Evolutionary conservation across 345 rosid genomes (phyloP).

Genomic region (Triadica sebifera): DNA sequence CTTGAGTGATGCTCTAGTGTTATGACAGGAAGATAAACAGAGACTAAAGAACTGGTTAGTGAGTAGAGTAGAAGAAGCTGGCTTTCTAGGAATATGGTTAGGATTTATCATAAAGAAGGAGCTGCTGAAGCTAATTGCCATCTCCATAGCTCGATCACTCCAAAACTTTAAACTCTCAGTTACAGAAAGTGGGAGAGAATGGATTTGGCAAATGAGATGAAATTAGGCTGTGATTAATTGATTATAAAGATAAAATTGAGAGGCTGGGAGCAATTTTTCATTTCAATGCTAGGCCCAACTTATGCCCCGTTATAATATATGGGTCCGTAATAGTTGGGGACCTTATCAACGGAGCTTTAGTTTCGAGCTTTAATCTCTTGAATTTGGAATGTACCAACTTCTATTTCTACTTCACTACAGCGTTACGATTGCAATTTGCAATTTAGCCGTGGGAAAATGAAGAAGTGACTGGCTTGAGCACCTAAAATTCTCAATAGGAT

Average conservation of each 20-base stretch:
- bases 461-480: slow-evolving; percentile 31
- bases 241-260: slow-evolving; percentile 12
- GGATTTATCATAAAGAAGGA: slow-evolving; percentile 32
- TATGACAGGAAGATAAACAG: slow-evolving; percentile 40
- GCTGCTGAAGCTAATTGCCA: slow-evolving; percentile 48
- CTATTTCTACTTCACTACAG: too few species aligned
- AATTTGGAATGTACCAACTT: too few species aligned
- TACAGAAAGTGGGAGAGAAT: neutral
- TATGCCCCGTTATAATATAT: slow-evolving; percentile 10
- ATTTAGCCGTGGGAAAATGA: too few species aligned
- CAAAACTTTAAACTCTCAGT: slow-evolving; percentile 12
- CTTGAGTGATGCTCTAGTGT: slow-evolving; percentile 37
- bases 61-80: slow-evolving; percentile 22
- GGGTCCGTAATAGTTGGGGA: too few species aligned
- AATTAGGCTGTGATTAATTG: slow-evolving; percentile 28
- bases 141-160: slow-evolving; percentile 42
- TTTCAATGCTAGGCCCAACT: neutral
- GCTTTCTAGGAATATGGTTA: slow-evolving; percentile 18
- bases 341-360: too few species aligned
- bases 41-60: slow-evolving; percentile 43
- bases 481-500: slow-evolving; percentile 28
- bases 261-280: neutral
- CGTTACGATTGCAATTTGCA: too few species aligned
- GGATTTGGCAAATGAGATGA: slow-evolving; percentile 38
- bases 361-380: too few species aligned